Evolutionary conservation across 768 basidiomycete species (phyloP), one percentile per base, ranked within the genome.

Genomic region (Daedalea quercina): DNA sequence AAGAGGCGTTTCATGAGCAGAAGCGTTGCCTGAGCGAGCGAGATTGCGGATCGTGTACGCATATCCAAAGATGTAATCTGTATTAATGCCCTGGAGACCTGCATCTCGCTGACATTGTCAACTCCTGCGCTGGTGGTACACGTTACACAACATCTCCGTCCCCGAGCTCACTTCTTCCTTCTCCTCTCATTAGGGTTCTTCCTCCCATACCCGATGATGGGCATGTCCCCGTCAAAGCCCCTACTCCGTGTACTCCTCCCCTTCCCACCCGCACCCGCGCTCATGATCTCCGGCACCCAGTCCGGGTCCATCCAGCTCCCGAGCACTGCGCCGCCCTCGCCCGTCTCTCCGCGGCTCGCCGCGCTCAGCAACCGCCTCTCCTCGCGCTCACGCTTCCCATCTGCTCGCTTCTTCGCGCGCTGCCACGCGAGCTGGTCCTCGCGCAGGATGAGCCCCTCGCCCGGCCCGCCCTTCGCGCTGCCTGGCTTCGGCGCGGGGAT

Each of bases 1-100:
- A 97, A 96, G 80, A 81, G 94, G 65, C 82, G 90, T 23, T 93
- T 93, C 80, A 93, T 93, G 90, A 90, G 91, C 73, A 84, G 90
- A 66, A 91, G 89, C 68, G 68, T 92, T 67, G 85, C 82, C 54
- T 40, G 37, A 40, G 19, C 15, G 8, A 40, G 6, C 4, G 19
- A 6, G 17, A 40, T 17, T n/a, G n/a, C n/a, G 37, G 37, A 23
- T 25, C 13, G 35, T 46, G 24, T 34, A 46, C 22, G 22, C 52
- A 35, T 26, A 40, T 40, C 24, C 44, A 52, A 52, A 28, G 25
- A 12, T 47, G 28, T 31, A 35, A 28, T 26, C 20, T 44, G 4
- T 22, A 22, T 44, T 20, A 44, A 35, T 19, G 13, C 33, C 3
- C 19, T 37, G 17, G 13, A 44, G 17, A 44, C 34, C 20, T 11